Evolutionary conservation across 805 yeast genomes (phyloP).

Genomic region (Candida insectalens): DNA sequence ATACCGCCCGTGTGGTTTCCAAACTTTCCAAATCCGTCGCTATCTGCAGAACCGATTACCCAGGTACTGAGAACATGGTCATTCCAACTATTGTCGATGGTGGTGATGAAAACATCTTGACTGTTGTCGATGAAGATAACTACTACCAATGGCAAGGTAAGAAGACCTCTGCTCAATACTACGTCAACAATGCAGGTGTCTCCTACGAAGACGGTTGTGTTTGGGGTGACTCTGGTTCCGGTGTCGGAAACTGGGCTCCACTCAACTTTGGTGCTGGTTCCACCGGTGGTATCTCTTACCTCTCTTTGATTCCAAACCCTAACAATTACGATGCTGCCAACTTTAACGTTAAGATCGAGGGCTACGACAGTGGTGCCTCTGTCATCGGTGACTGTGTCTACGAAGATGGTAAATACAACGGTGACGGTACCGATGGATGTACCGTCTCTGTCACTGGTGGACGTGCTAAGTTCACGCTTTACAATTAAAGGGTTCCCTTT

Average conservation of each 20-base stretch:
- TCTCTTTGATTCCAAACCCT: slow-evolving; percentile 92
- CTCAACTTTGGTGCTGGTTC: slow-evolving; percentile 89
- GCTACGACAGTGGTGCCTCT: slow-evolving; percentile 25
- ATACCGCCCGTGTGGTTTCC: slow-evolving; percentile 59
- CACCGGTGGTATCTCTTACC: slow-evolving; percentile 62
- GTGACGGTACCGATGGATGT: slow-evolving; percentile 67
- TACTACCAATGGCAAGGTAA: slow-evolving; percentile 81
- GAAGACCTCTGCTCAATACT: slow-evolving; percentile 89
- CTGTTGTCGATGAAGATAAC: slow-evolving; percentile 69
- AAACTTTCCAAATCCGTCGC: slow-evolving; percentile 63
- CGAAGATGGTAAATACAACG: slow-evolving; percentile 35
- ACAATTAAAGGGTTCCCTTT: slow-evolving; percentile 6
- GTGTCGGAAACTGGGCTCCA: slow-evolving; percentile 98
- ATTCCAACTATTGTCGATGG: slow-evolving; percentile 77
- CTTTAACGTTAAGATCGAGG: slow-evolving; percentile 38
- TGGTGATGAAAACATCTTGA: slow-evolving; percentile 54
- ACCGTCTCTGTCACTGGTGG: slow-evolving; percentile 42
- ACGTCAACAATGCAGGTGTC: slow-evolving; percentile 95
- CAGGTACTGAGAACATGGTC: slow-evolving; percentile 98
- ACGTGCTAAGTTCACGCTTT: slow-evolving; percentile 26
- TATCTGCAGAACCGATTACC: slow-evolving; percentile 96
- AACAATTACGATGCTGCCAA: slow-evolving; percentile 61
- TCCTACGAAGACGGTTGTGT: slow-evolving; percentile 83
- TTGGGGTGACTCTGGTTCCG: slow-evolving; percentile 79
- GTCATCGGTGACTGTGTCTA: slow-evolving; percentile 34